A percentile compares a stretch with the other conserved stretches of the same genome.
Conservation (phyloP, 1,139 yeast species). For the Groenewaldozyma auringiensis region DNA sequence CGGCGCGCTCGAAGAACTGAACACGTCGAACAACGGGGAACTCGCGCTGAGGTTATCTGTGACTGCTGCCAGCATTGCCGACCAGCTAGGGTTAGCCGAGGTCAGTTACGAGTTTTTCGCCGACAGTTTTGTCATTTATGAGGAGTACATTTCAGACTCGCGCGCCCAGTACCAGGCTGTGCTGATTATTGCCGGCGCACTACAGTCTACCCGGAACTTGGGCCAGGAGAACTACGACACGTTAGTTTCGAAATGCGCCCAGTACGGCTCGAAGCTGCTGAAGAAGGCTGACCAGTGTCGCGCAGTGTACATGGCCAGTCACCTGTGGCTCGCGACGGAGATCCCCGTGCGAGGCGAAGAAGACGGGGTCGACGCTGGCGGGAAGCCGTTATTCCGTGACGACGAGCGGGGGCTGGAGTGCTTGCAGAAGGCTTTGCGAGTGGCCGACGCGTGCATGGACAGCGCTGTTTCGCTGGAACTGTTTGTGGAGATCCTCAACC, state of each 20-base stretch:
- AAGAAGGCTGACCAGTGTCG: conserved; percentile 94
- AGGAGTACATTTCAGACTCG: conserved; percentile 66
- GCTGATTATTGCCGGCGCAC: conserved; percentile 51
- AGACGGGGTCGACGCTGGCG: conserved; percentile 34
- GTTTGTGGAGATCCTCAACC: conserved; percentile 81
- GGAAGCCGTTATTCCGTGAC: conserved; percentile 37
- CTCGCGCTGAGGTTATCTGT: conserved; percentile 42
- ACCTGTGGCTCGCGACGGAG: conserved; percentile 88
- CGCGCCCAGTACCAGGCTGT: conserved; percentile 50
- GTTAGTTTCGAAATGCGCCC: conserved; percentile 73
- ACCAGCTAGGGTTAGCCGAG: conserved; percentile 55
- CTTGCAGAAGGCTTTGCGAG: conserved; percentile 67
- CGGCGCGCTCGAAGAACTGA: conserved; percentile 59
- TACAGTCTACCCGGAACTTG: conserved; percentile 54
- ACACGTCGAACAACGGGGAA: conserved; percentile 41
- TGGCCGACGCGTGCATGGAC: conserved; percentile 92
- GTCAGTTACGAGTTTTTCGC: conserved; percentile 85
- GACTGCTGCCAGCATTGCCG: conserved; percentile 54
- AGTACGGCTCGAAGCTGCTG: conserved; percentile 80
- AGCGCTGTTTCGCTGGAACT: conserved; percentile 68
- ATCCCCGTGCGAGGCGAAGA: conserved; percentile 42
- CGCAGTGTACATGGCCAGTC: conserved; percentile 80
- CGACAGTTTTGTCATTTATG: conserved; percentile 81
- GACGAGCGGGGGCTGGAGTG: conserved; percentile 62
- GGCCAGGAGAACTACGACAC: conserved; percentile 60